Conservation (phyloP, 805 yeast species). For the Wickerhamomyces chaumierensis region DNA sequence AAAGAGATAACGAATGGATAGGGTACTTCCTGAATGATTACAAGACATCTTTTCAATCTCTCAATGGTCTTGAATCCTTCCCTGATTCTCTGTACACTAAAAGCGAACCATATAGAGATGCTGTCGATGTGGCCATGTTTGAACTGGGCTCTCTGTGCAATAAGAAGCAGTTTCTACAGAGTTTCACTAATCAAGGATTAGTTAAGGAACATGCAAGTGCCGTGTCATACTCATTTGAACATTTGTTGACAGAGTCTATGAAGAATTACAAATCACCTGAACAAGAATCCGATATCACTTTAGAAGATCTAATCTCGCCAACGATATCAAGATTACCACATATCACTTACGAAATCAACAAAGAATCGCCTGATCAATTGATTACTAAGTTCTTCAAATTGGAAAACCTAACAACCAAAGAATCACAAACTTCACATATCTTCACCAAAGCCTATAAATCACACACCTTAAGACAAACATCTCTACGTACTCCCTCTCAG, state of each 20-base stretch:
- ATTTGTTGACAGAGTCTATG: neutral
- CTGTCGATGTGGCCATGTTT: neutral
- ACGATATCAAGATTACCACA: constrained; percentile 1
- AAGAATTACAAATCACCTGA: neutral
- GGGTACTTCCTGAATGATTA: neutral
- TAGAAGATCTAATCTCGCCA: neutral
- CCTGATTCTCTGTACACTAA: too few species aligned
- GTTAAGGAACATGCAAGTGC: neutral
- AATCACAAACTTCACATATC: constrained; percentile 4
- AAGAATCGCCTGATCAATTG: neutral
- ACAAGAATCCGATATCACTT: neutral
- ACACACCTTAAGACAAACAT: constrained; percentile 1
- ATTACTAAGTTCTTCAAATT: constrained; percentile 3
- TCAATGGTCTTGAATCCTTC: too few species aligned
- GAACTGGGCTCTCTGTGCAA: neutral
- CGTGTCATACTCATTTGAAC: neutral
- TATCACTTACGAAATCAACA: neutral
- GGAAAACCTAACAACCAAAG: neutral
- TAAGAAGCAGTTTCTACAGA: neutral
- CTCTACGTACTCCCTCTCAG: constrained; percentile 11
- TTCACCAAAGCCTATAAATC: constrained; percentile 7
- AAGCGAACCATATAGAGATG: neutral
- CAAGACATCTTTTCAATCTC: neutral
- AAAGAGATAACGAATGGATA: neutral
- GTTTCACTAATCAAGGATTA: neutral